phyloP scores from a whole-genome alignment of 2,329 filamentous ascomycete species.

The Beauveria asiatica region DNA sequence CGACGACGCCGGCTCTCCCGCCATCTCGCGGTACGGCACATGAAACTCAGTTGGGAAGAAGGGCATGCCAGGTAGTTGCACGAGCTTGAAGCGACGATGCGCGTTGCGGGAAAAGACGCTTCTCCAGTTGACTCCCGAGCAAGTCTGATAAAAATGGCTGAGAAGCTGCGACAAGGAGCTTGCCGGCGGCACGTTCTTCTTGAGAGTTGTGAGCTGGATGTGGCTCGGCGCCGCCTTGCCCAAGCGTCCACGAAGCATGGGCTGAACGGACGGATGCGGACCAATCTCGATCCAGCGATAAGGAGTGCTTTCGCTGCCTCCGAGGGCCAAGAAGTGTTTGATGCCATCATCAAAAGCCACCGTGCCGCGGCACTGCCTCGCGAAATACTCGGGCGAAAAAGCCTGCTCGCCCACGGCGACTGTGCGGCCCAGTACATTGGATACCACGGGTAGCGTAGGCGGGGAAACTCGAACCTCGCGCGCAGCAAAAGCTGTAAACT shows the following conservation, averaged over 20 bases:
- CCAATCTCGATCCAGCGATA: not conserved
- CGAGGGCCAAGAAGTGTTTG: not conserved
- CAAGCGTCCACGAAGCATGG: not conserved
- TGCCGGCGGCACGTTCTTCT: not conserved
- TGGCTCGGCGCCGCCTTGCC: not conserved
- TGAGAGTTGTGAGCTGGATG: not conserved
- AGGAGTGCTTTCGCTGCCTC: not conserved
- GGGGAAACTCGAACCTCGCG: not conserved
- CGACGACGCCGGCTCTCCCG: not conserved
- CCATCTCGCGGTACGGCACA: not conserved
- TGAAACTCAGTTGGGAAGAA: not conserved
- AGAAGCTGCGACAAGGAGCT: not conserved
- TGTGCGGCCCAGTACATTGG: slow-evolving; percentile 13
- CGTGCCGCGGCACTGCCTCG: not conserved
- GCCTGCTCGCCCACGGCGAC: not conserved
- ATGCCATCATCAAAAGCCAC: not conserved
- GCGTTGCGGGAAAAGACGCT: not conserved
- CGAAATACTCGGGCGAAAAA: not conserved
- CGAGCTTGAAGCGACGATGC: not conserved
- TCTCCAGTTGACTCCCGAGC: not conserved
- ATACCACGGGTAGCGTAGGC: slow-evolving; percentile 12
- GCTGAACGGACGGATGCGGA: not conserved
- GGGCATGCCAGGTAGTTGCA: not conserved
- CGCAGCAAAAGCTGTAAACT: slow-evolving; percentile 11
- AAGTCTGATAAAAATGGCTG: not conserved